These are phyloP conservation scores for Tricholoma matsutake DNA, from an alignment of 768 basidiomycete species.

Conservation along the genomic window DNA sequence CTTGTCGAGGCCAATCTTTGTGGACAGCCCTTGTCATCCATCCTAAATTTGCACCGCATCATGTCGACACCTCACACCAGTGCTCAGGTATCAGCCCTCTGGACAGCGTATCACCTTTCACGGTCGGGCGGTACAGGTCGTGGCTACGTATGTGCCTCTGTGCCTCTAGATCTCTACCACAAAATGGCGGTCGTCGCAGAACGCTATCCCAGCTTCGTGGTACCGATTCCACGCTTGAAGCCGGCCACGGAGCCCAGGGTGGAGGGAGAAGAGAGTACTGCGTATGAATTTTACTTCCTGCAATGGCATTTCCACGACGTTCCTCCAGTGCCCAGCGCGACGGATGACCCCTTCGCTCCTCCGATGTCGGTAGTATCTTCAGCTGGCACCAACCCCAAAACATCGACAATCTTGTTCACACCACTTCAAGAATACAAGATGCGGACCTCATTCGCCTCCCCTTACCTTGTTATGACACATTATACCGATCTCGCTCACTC, in stretches of 20 bases:
- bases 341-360: slow-evolving; percentile 44
- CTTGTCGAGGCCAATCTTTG: slow-evolving; percentile 2
- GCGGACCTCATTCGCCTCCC: slow-evolving; percentile 81
- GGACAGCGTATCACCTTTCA: slow-evolving; percentile 86
- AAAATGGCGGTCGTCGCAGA: slow-evolving; percentile 63
- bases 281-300: slow-evolving; percentile 80
- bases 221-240: slow-evolving; percentile 67
- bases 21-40: slow-evolving; percentile 70
- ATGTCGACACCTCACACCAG: slow-evolving; percentile 65
- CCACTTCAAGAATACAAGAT: slow-evolving; percentile 92
- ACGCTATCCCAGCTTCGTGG: slow-evolving; percentile 74
- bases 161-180: slow-evolving; percentile 70
- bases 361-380: slow-evolving; percentile 18
- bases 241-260: slow-evolving; percentile 15
- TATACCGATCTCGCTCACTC: slow-evolving; percentile 85
- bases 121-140: slow-evolving; percentile 78
- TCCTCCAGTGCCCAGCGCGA: slow-evolving; percentile 55
- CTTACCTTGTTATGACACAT: slow-evolving; percentile 85
- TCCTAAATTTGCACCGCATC: slow-evolving; percentile 75
- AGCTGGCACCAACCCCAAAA: slow-evolving; percentile 40
- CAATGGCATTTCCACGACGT: slow-evolving; percentile 87
- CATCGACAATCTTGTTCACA: slow-evolving; percentile 85
- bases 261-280: slow-evolving; percentile 36
- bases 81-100: slow-evolving; percentile 75
- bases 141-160: slow-evolving; percentile 80